Base-by-base conservation (phyloP, 345 rosid genomes). In the Citrus unshiu region DNA sequence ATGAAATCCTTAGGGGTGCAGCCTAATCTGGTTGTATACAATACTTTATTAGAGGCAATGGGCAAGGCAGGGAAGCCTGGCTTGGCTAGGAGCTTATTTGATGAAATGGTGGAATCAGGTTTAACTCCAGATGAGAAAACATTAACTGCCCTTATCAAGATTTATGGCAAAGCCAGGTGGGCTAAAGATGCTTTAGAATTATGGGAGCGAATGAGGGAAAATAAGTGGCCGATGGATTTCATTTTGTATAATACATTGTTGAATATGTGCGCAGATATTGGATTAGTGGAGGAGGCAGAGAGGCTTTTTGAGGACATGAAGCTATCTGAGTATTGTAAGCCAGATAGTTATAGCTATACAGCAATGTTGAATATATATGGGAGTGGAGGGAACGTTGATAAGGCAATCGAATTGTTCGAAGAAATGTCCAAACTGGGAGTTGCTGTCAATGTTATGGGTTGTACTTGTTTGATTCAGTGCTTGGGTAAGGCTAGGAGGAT, bases 151-250 rank as follows among this genome's bases (percentile, higher is more conserved):
- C 89, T 95, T 32, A 84, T 88, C 24, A 95, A 93, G 93, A 83
- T 95, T 73, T 95, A 95, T 24, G 98, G 99, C 21, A 93, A 90
- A 82, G 98, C 95, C 22, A 88, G 96, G 88, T 95, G 98, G 98
- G 92, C 86, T 6, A 92, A 89, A 71, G 97, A 93, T 79, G 97
- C 97, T 27, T 82, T 92, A 79, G 87, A 85, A 24, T 73, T 95
- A 40, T 92, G 95, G 98, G 95, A 93, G 80, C 87, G 88, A 18
- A 93, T 95, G 90, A 91, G 83, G 84, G 79, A 66, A 1, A 92
- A 86, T 60, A 75, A 85, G 6, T 93, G 99, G 99, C 95, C 97
- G 0, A 88, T 88, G 93, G 98, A 95, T 78, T 91, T 93, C 76
- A 85, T 92, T 78, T 78, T 95, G 84, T 91, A 91, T 51, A 95